Evolutionary conservation across 2,329 filamentous ascomycete species (phyloP), one percentile per base, ranked within the genome.

Genomic region (Ramichloridium luteum): DNA sequence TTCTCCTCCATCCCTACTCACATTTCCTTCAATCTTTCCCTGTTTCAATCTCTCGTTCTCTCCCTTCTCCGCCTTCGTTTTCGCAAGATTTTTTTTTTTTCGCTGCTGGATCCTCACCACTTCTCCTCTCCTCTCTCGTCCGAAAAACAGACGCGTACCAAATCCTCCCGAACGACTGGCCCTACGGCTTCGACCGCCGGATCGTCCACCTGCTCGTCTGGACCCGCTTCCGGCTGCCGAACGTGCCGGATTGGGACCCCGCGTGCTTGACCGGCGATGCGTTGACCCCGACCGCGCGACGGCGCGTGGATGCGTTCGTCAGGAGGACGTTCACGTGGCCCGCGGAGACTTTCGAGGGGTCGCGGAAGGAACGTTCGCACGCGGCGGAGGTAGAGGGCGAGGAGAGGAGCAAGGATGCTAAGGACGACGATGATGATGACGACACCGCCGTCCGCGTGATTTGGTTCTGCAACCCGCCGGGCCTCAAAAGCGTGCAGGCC

Each of bases 381-480:
- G n/a, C n/a, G n/a, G n/a, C n/a, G n/a, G n/a, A n/a, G n/a, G n/a
- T n/a, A n/a, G n/a, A n/a, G n/a, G n/a, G n/a, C n/a, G n/a, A n/a
- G n/a, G n/a, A n/a, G n/a, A n/a, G n/a, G n/a, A n/a, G n/a, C n/a
- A n/a, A n/a, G n/a, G n/a, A n/a, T n/a, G n/a, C n/a, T n/a, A n/a
- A n/a, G n/a, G n/a, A n/a, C n/a, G n/a, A n/a, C n/a, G n/a, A n/a
- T n/a, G n/a, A n/a, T n/a, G n/a, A n/a, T n/a, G n/a, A n/a, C n/a
- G n/a, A 67, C 39, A n/a, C 8, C n/a, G 8, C 20, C 8, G 20
- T 8, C 20, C 8, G 20, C 8, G 72, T 80, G 27, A 54, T 85
- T 38, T 96, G 85, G 84, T 94, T 94, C 61, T 92, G 81, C 62
- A 96, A 96, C 50, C 93, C 85, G 84, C 70, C 66, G 32, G 72